A percentile compares a stretch with the other conserved stretches of the same genome.
Conservation (phyloP, 352 stramenopile species). For the Pythium aristosporum region DNA sequence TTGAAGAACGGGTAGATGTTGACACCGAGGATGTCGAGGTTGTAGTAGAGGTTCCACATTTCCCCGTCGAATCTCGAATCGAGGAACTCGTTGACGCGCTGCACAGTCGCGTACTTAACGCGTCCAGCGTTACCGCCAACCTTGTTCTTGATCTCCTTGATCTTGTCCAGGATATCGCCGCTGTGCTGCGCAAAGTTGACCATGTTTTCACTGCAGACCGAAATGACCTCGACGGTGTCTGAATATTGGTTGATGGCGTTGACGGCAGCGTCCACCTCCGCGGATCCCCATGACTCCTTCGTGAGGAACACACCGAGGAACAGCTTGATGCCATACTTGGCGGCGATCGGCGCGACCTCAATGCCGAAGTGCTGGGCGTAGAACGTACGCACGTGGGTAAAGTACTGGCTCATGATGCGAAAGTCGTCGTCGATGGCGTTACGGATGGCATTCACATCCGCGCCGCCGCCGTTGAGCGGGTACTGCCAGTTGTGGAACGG, state of each 20-base stretch:
- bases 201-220: slow-evolving; percentile 49
- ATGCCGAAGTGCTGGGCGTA: slow-evolving; percentile 57
- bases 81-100: slow-evolving; percentile 25
- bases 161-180: slow-evolving; percentile 29
- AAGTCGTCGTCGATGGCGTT: slow-evolving; percentile 38
- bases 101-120: slow-evolving; percentile 54
- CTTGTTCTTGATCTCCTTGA: slow-evolving; percentile 34
- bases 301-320: slow-evolving; percentile 60
- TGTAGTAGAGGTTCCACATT: slow-evolving; percentile 14
- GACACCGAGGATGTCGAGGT: slow-evolving; percentile 30
- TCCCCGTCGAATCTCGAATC: slow-evolving; percentile 20
- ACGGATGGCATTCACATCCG: slow-evolving; percentile 8
- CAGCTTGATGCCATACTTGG: slow-evolving; percentile 52
- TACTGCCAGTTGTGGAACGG: slow-evolving; percentile 57
- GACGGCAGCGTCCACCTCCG: slow-evolving; percentile 42
- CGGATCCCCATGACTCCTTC: slow-evolving; percentile 38
- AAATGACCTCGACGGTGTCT: slow-evolving; percentile 40
- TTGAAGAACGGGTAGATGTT: slow-evolving; percentile 50
- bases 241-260: slow-evolving; percentile 45
- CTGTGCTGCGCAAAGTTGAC: slow-evolving; percentile 15
- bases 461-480: slow-evolving; percentile 31
- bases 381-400: slow-evolving; percentile 59
- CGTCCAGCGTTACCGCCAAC: slow-evolving; percentile 25
- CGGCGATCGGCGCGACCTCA: slow-evolving; percentile 40
- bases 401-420: no score